phyloP scores from a whole-genome alignment of 176 grass and related monocot species.

The Urochloa ruziziensis region DNA sequence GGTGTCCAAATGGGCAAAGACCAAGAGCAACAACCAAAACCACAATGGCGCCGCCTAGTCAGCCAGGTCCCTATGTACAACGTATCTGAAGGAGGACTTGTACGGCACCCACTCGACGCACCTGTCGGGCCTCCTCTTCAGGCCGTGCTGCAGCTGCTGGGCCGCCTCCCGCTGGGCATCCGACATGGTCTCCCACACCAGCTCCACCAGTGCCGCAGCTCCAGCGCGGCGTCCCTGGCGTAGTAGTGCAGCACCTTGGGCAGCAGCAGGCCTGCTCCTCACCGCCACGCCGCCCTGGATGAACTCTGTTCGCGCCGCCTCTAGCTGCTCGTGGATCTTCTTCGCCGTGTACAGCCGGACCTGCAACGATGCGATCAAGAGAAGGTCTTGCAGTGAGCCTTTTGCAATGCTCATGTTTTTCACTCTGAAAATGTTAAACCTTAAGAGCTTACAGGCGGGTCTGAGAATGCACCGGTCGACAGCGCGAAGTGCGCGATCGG shows the following conservation, averaged over 20 bases:
- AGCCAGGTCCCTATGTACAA: constrained; percentile 83
- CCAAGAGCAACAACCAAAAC: not conserved
- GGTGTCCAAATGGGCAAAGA: not conserved
- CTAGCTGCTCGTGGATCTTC: constrained; percentile 68
- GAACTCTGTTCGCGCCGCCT: constrained; percentile 66
- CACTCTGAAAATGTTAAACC: not conserved
- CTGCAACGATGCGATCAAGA: constrained; percentile 24
- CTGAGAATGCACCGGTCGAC: constrained; percentile 80
- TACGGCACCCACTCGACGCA: constrained; percentile 83
- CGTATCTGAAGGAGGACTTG: constrained; percentile 89
- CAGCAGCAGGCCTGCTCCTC: constrained; percentile 69
- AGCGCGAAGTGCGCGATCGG: constrained; percentile 81
- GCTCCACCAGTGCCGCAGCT: constrained; percentile 73
- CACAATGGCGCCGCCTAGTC: not conserved
- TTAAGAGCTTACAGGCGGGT: constrained; percentile 67
- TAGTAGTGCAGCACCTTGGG: constrained; percentile 93
- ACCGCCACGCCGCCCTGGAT: constrained; percentile 56
- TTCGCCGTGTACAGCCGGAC: constrained; percentile 76
- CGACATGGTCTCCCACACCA: constrained; percentile 62
- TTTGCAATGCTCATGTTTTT: not conserved
- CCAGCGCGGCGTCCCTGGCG: constrained; percentile 64
- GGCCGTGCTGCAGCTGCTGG: constrained; percentile 40
- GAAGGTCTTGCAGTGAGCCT: not conserved
- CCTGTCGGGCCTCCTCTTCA: constrained; percentile 59
- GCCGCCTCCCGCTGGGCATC: constrained; percentile 49